phyloP scores from a whole-genome alignment of 2,329 filamentous ascomycete species.

The Apiospora hydei region DNA sequence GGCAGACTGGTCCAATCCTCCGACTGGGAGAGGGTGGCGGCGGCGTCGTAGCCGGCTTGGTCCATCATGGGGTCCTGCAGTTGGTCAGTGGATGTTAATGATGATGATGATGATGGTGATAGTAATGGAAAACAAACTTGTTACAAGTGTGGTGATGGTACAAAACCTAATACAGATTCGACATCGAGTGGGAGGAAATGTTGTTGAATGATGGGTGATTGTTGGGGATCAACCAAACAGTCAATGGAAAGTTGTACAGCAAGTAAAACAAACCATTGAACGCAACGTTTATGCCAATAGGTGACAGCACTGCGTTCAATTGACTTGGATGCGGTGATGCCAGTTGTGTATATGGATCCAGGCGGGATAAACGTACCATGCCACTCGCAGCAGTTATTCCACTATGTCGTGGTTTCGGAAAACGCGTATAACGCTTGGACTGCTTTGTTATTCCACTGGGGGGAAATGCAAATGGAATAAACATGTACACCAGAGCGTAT shows the following conservation, averaged over 20 bases:
- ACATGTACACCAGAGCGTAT: background rate
- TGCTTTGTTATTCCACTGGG: background rate
- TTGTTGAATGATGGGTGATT: background rate
- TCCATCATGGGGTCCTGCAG: background rate
- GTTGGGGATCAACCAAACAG: background rate
- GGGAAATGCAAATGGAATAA: background rate
- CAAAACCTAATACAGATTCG: too few relatives aligned
- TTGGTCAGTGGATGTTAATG: background rate
- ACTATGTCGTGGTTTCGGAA: background rate
- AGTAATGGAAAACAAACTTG: too few relatives aligned
- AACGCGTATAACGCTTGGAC: background rate
- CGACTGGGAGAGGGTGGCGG: conserved; percentile 1
- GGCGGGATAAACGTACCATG: background rate
- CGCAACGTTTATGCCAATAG: background rate
- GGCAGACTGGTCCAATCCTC: conserved; percentile 49
- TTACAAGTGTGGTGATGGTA: too few relatives aligned
- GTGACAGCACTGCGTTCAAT: background rate
- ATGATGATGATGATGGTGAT: background rate
- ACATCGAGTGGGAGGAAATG: background rate
- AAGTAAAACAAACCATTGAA: background rate
- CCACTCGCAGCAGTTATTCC: background rate
- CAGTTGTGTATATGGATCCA: background rate
- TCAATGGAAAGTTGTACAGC: background rate
- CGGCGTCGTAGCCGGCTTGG: background rate
- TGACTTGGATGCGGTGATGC: background rate